phyloP scores from a whole-genome alignment of 1,284 basidiomycete species.

The Leccinum angustisporum region DNA sequence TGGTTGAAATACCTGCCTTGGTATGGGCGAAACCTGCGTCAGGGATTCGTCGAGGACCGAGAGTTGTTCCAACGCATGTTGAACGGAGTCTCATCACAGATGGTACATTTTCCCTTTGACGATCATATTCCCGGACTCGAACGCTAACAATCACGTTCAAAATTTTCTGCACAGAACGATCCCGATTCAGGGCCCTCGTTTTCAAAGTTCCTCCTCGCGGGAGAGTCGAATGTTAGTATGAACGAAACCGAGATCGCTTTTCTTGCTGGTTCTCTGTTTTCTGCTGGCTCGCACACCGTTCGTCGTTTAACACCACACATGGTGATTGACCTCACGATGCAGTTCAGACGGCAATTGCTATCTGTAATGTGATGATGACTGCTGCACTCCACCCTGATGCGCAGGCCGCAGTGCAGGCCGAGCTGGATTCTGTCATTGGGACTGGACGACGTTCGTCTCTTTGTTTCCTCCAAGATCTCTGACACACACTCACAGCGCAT shows the following conservation, averaged over 20 bases:
- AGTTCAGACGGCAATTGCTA: neutral
- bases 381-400: constrained; percentile 8
- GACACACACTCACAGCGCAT: neutral
- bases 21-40: neutral
- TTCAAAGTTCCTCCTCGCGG: constrained; percentile 11
- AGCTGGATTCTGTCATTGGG: constrained; percentile 12
- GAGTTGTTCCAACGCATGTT: neutral
- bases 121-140: neutral
- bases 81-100: neutral
- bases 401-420: constrained; percentile 12
- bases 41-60: neutral
- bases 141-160: neutral
- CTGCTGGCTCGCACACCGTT: constrained; percentile 7
- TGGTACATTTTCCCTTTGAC: neutral
- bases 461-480: neutral
- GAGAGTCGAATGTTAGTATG: constrained; percentile 6
- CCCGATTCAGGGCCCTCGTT: constrained; percentile 5
- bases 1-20: neutral
- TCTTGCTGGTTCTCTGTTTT: constrained; percentile 4
- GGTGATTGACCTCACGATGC: neutral
- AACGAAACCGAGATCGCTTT: constrained; percentile 15
- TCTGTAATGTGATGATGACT: neutral
- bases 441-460: neutral
- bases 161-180: neutral
- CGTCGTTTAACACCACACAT: neutral